Conservation (phyloP, 257 asterid species). For the Solanum clarkiae region DNA sequence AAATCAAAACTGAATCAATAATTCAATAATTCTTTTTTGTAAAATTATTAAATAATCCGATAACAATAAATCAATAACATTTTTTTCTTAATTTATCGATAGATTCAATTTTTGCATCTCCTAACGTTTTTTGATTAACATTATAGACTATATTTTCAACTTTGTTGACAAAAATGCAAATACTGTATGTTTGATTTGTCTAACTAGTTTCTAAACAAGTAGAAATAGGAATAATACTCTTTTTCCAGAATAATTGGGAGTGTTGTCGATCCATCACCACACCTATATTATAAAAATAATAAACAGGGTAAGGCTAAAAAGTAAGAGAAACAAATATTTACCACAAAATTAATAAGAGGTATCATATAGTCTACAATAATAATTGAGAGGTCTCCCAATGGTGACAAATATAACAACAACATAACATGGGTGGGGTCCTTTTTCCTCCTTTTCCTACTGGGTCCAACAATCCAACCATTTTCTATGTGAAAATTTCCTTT, state of each 20-base stretch:
- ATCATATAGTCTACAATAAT: not conserved
- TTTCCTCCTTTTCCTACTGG: not conserved
- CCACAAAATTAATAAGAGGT: not conserved
- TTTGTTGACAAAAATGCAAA: not conserved
- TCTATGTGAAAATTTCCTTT: too few species aligned
- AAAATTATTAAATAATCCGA: too few species aligned
- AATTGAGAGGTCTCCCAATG: not conserved
- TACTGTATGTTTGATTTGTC: not conserved
- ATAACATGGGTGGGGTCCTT: not conserved
- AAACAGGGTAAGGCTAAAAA: not conserved
- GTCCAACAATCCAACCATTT: not conserved
- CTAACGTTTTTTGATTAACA: not conserved
- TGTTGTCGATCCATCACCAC: not conserved
- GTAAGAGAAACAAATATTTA: not conserved
- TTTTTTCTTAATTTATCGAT: too few species aligned
- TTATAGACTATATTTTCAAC: not conserved
- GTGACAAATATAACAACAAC: not conserved
- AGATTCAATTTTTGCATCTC: too few species aligned
- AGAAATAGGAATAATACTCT: not conserved
- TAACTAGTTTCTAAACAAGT: not conserved
- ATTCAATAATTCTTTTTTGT: too few species aligned
- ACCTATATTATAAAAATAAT: not conserved
- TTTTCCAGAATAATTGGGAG: not conserved
- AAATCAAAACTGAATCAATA: too few species aligned
- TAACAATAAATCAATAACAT: too few species aligned